Base-by-base conservation (phyloP, 148 eudicot species). In the Silene uniflora region DNA sequence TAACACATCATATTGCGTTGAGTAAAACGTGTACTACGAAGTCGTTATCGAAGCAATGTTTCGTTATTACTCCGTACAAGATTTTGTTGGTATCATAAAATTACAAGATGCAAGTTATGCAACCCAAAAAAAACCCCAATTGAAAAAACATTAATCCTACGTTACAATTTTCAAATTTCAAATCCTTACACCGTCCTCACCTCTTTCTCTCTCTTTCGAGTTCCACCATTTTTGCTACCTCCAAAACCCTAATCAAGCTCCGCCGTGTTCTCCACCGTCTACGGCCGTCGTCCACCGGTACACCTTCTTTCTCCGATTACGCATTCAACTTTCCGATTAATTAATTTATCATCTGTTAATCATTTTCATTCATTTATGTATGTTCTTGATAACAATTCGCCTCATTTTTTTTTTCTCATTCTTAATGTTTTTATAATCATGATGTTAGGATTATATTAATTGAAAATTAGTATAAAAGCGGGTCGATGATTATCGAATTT, bases 211-310 rank as follows among this genome's bases (percentile, higher is more conserved):
- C 74, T 62, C 75, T 52, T n/a, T n/a, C n/a, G 14, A 77, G 71
- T 75, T 77, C 71, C 71, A 49, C 71, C 75, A 71, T 77, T 69
- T 21, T 54, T 46, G 54, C 79, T 60, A 19, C 80, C 55, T 62
- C 47, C 75, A 77, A 77, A 77, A 75, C 80, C 80, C 56, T 52
- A 52, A 52, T 52, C 64, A 77, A 77, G 46, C 61, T 42, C 61
- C 47, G 27, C 24, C 79, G 16, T 56, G 24, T 16, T 44, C 46
- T 46, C 67, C 79, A 18, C 67, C 24, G 63, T 54, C 42, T 25
- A 32, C 24, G 19, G n/a, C 62, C 27, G 21, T 27, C 64, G 3
- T 23, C 10, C 17, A 1, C 73, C 63, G 23, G 47, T 24, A 12
- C 25, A 18, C 2, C 59, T 66, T 7, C 62, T 44, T 44, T 58